A percentile compares a stretch with the other conserved stretches of the same genome.
Evolutionary conservation across 257 asterid species (phyloP).

Genomic region (Petrea volubilis): DNA sequence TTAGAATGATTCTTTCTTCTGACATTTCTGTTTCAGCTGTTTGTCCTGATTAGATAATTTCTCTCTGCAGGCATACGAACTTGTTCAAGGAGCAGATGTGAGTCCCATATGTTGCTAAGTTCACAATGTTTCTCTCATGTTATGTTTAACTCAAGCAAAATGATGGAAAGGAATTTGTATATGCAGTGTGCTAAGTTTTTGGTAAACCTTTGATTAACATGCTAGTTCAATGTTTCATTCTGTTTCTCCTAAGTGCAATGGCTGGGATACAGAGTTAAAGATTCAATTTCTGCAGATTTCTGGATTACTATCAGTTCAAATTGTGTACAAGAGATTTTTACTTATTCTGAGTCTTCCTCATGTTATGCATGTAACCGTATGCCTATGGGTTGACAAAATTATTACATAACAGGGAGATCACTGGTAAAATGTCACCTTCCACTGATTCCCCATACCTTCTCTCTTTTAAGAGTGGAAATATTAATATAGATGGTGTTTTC

Average conservation of each 20-base stretch:
- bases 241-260: background rate
- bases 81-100: constrained; percentile 93
- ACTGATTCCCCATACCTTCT: background rate
- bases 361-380: too few relatives aligned
- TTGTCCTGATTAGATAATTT: constrained; percentile 30
- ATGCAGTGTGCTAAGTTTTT: background rate
- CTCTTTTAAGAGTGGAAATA: background rate
- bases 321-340: background rate
- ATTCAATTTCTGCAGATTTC: background rate
- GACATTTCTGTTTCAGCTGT: background rate
- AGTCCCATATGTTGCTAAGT: constrained; percentile 29
- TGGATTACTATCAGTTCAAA: background rate
- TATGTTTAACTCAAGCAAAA: background rate
- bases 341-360: background rate
- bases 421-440: background rate
- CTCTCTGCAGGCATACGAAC: constrained; percentile 82
- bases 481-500: background rate
- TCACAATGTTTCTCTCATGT: background rate
- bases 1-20: background rate
- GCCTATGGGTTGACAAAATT: background rate
- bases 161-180: background rate
- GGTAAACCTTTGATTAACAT: background rate
- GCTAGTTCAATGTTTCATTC: background rate
- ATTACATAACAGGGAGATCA: background rate
- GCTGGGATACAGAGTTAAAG: background rate